A percentile compares a stretch with the other conserved stretches of the same genome.
Conservation (phyloP, 1,284 basidiomycete species). For the Pseudozyma tsukubaensis region DNA sequence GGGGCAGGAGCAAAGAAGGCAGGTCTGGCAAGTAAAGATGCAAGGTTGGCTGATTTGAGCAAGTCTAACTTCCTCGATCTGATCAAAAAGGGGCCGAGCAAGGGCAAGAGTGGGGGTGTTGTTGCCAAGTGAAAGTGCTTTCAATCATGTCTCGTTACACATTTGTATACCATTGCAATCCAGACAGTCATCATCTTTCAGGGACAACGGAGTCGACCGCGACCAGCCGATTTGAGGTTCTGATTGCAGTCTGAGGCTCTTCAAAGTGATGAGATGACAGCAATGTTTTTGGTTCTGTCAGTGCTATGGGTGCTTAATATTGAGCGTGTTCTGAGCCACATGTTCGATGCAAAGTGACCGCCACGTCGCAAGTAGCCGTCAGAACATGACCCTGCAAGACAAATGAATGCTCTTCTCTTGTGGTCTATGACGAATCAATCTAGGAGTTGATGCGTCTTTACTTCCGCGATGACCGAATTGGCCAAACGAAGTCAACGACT, state of each 20-base stretch:
- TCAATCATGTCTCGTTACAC: background rate
- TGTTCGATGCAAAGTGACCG: background rate
- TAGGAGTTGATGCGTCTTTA: no score
- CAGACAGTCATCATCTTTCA: background rate
- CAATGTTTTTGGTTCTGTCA: no score
- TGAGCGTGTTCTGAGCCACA: no score
- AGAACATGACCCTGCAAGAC: background rate
- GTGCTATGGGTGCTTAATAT: no score
- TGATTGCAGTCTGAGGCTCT: background rate
- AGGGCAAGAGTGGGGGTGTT: slow-evolving; percentile 19
- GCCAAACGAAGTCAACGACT: no score
- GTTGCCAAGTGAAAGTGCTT: slow-evolving; percentile 34
- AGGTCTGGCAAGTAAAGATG: slow-evolving; percentile 55
- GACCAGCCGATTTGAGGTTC: background rate
- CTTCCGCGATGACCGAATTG: no score
- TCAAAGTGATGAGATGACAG: no score
- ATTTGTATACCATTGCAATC: slow-evolving; percentile 33
- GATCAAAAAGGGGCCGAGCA: slow-evolving; percentile 48
- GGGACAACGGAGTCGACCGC: no score
- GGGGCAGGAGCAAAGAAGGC: slow-evolving; percentile 32
- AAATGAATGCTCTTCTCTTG: background rate
- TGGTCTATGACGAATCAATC: no score
- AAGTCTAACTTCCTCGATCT: slow-evolving; percentile 67
- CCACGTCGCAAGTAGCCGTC: background rate
- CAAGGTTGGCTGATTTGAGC: slow-evolving; percentile 61